These are phyloP conservation scores for Conticribra guillardii DNA, from an alignment of 108 stramenopile species.

Conservation along the genomic window DNA sequence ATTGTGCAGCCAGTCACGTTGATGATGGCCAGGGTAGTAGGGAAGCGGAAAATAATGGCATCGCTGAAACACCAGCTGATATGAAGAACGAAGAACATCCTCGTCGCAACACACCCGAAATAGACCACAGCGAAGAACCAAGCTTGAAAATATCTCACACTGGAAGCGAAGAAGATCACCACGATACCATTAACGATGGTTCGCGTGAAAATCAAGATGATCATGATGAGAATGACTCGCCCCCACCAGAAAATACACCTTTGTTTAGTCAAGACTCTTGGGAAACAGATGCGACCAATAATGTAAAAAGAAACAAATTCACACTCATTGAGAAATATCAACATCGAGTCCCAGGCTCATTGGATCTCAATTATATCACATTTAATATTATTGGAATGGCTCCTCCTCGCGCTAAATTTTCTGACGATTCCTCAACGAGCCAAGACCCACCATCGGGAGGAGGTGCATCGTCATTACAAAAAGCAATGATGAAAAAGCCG, in stretches of 20 bases:
- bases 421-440: not conserved
- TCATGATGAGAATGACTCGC: not conserved
- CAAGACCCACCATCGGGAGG: not conserved
- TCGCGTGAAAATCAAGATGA: too few species aligned
- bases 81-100: too few species aligned
- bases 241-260: not conserved
- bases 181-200: constrained; percentile 1
- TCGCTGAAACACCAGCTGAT: too few species aligned
- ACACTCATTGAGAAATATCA: constrained; percentile 38
- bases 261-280: not conserved
- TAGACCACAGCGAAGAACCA: too few species aligned
- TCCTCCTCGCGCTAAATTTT: constrained; percentile 33
- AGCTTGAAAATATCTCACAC: too few species aligned
- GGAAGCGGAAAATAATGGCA: too few species aligned
- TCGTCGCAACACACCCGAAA: too few species aligned
- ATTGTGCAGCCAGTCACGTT: too few species aligned
- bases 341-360: constrained; percentile 36
- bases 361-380: constrained; percentile 69
- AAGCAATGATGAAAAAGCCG: not conserved
- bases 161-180: not conserved
- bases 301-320: constrained; percentile 6
- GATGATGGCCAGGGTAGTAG: too few species aligned
- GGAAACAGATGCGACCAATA: not conserved
- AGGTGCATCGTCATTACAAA: not conserved
- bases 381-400: constrained; percentile 64